phyloP scores from a whole-genome alignment of 108 stramenopile genomes.

The Skeletonema tropicum region DNA sequence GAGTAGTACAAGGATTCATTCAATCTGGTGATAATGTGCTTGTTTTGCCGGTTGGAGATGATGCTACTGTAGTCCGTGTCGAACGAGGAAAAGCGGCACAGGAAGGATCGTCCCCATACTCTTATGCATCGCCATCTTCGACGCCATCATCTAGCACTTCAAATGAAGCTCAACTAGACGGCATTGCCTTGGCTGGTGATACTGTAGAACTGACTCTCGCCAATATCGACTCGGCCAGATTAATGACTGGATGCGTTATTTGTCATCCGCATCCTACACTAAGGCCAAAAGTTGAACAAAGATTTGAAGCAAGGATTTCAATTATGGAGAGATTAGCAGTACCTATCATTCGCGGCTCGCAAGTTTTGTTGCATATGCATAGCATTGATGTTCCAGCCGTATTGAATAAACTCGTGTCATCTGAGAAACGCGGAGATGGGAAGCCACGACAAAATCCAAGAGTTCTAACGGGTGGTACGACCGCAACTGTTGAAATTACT shows the following conservation, averaged over 20 bases:
- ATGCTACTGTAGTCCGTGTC: constrained; percentile 64
- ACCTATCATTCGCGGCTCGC: constrained; percentile 76
- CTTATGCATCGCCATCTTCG: constrained; percentile 13
- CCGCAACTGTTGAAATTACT: constrained; percentile 77
- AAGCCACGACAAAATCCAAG: constrained; percentile 55
- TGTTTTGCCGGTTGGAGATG: constrained; percentile 85
- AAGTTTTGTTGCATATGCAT: constrained; percentile 86
- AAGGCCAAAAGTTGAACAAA: constrained; percentile 59
- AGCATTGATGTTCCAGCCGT: constrained; percentile 76
- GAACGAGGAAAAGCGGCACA: constrained; percentile 67
- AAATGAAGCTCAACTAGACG: constrained; percentile 44
- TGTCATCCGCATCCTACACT: constrained; percentile 59
- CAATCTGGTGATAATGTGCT: constrained; percentile 65
- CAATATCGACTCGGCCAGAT: constrained; percentile 78
- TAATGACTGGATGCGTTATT: constrained; percentile 81
- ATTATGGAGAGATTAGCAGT: constrained; percentile 64
- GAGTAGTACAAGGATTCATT: constrained; percentile 83
- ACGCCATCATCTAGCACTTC: constrained; percentile 15
- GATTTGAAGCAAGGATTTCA: constrained; percentile 60
- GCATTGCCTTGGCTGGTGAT: constrained; percentile 86
- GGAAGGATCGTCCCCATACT: constrained; percentile 37
- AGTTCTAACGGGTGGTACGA: constrained; percentile 60
- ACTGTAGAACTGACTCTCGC: constrained; percentile 76
- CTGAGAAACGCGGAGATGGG: constrained; percentile 25
- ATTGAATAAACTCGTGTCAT: constrained; percentile 54